These are phyloP conservation scores for Dioscorea cayenensis DNA, from an alignment of 116 monocot genomes.

Conservation along the genomic window DNA sequence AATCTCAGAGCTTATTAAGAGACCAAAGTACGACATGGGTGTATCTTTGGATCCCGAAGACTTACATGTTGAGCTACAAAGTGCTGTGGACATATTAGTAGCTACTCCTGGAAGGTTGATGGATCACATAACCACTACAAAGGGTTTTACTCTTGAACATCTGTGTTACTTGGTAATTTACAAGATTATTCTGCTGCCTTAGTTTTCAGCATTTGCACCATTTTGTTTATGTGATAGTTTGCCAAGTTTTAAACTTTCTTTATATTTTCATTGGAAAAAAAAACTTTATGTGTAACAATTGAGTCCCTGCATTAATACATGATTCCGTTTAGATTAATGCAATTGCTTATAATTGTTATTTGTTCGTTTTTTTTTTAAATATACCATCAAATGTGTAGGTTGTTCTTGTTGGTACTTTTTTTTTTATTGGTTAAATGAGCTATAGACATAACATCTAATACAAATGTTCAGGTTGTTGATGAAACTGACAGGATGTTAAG, in stretches of 20 bases:
- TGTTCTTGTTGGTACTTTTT: conserved; percentile 16
- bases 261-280: no score
- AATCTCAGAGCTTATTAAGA: conserved; percentile 55
- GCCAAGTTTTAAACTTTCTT: no score
- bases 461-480: conserved; percentile 78
- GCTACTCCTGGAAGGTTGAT: conserved; percentile 96
- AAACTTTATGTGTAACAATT: no score
- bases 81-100: conserved; percentile 86
- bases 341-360: no score
- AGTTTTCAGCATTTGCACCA: no score
- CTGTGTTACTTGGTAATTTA: conserved; percentile 78
- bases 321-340: no score
- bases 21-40: conserved; percentile 45
- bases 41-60: conserved; percentile 64
- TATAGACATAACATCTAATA: no score
- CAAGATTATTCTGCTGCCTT: not conserved
- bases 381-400: conserved; percentile 40
- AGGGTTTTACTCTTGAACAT: conserved; percentile 87
- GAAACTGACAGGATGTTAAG: conserved; percentile 92
- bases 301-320: no score
- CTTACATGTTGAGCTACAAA: conserved; percentile 28
- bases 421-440: no score
- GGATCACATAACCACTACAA: conserved; percentile 89
- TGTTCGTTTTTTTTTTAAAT: not conserved
- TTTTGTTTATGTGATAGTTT: no score